Conservation (phyloP, 352 stramenopile genomes). For the Phytophthora colocasiae region DNA sequence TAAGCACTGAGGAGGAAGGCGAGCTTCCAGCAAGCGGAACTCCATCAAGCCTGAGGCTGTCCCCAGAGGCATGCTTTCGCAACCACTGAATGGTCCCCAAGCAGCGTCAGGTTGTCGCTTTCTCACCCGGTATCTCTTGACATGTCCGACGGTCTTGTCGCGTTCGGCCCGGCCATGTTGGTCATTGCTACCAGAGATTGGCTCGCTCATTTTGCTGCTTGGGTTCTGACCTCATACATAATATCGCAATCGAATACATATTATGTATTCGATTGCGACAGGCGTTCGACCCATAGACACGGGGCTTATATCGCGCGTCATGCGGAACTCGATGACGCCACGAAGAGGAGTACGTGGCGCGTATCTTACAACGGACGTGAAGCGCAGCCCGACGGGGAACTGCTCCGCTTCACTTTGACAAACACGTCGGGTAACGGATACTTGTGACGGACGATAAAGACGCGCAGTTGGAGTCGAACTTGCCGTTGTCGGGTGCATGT, state of each 20-base stretch:
- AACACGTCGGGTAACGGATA: neutral
- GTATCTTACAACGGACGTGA: slow-evolving; percentile 32
- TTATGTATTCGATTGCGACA: slow-evolving; percentile 30
- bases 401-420: slow-evolving; percentile 9
- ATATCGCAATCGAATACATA: no score
- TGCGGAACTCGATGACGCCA: slow-evolving; percentile 6
- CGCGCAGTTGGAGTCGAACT: neutral
- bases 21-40: neutral
- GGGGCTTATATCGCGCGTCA: slow-evolving; percentile 12
- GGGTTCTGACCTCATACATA: slow-evolving; percentile 22
- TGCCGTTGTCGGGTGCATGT: neutral
- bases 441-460: neutral
- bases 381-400: slow-evolving; percentile 17
- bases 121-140: slow-evolving; percentile 17
- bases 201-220: slow-evolving; percentile 33
- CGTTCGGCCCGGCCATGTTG: slow-evolving; percentile 23
- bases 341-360: slow-evolving; percentile 21
- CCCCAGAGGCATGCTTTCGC: slow-evolving; percentile 13
- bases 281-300: slow-evolving; percentile 24
- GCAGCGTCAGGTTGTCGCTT: slow-evolving; percentile 22
- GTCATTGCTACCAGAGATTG: slow-evolving; percentile 12
- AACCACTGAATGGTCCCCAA: slow-evolving; percentile 27
- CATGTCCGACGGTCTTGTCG: slow-evolving; percentile 23
- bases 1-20: slow-evolving; percentile 9
- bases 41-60: neutral